These are phyloP conservation scores for Plasmodium relictum DNA, from an alignment of 169 alveolate species.

Conservation along the genomic window DNA sequence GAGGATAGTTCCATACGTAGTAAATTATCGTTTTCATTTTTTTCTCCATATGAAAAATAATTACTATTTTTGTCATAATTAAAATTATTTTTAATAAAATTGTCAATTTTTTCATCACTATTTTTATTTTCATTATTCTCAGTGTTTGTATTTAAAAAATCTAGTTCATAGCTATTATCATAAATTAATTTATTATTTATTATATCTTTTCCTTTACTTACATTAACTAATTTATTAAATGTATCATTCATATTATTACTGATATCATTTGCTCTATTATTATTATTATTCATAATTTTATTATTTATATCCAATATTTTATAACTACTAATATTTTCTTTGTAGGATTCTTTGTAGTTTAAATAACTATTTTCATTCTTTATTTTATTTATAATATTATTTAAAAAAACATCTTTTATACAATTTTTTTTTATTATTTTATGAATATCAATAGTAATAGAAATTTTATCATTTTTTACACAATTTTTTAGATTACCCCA, in stretches of 20 bases:
- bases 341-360: not conserved
- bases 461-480: slow-evolving; percentile 35
- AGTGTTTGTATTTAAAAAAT: too few relatives aligned
- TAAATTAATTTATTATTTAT: too few relatives aligned
- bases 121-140: too few relatives aligned
- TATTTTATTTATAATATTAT: slow-evolving; percentile 9
- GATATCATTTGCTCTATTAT: not conserved
- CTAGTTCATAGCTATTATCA: too few relatives aligned
- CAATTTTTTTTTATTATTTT: slow-evolving; percentile 28
- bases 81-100: too few relatives aligned
- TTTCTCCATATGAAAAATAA: too few relatives aligned
- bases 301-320: not conserved
- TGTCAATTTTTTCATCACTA: too few relatives aligned
- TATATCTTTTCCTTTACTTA: too few relatives aligned
- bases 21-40: too few relatives aligned
- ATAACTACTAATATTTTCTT: not conserved
- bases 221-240: too few relatives aligned
- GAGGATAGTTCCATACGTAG: too few relatives aligned
- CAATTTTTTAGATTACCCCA: slow-evolving; percentile 68
- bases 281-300: not conserved
- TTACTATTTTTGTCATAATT: too few relatives aligned
- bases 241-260: not conserved
- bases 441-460: slow-evolving; percentile 47
- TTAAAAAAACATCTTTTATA: slow-evolving; percentile 24
- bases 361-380: slow-evolving; percentile 5